Evolutionary conservation across 2,329 filamentous ascomycete genomes (phyloP).

Genomic region (Aureobasidium sp.): DNA sequence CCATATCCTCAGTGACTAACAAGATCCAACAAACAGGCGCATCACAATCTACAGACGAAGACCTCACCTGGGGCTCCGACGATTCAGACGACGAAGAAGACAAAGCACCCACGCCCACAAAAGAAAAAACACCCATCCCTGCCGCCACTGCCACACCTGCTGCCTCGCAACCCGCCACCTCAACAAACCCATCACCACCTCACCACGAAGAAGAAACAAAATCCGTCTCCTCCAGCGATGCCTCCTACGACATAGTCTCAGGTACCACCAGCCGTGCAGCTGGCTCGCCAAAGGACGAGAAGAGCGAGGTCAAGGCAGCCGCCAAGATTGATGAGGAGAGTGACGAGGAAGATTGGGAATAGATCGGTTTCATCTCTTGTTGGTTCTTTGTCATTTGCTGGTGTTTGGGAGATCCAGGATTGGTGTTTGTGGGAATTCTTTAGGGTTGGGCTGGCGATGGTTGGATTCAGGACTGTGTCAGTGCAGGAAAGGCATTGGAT

Average conservation of each 20-base stretch:
- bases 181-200: constrained; percentile 42
- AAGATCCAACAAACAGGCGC: constrained; percentile 45
- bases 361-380: background rate
- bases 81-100: constrained; percentile 53
- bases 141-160: constrained; percentile 13
- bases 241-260: constrained; percentile 85
- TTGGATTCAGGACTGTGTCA: background rate
- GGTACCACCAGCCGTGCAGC: constrained; percentile 72
- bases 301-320: constrained; percentile 27
- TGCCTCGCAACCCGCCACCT: constrained; percentile 32
- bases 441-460: background rate
- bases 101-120: constrained; percentile 26
- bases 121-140: constrained; percentile 14
- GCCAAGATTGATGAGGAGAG: constrained; percentile 24
- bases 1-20: background rate
- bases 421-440: too few relatives aligned
- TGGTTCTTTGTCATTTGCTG: too few relatives aligned
- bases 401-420: too few relatives aligned
- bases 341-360: constrained; percentile 35
- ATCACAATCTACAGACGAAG: constrained; percentile 65
- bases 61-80: constrained; percentile 65
- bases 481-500: background rate
- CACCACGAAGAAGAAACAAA: constrained; percentile 74
- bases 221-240: constrained; percentile 86
- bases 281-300: constrained; percentile 52